phyloP scores from a whole-genome alignment of 2,329 filamentous ascomycete genomes.

The Xylaria sp. region DNA sequence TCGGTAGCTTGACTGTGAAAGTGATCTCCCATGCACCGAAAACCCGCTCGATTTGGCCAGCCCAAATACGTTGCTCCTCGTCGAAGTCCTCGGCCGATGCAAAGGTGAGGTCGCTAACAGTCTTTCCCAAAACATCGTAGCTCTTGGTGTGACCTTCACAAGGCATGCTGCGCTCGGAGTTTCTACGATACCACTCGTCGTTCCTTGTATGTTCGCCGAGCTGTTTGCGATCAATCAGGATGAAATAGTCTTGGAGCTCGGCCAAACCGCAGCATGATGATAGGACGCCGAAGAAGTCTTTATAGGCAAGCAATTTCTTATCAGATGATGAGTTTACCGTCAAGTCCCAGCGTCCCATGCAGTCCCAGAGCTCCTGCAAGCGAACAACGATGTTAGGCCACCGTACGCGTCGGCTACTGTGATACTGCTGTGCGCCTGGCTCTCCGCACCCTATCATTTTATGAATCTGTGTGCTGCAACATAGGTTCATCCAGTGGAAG shows the following conservation, averaged over 20 bases:
- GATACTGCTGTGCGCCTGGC: neutral
- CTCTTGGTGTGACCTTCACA: neutral
- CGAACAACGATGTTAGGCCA: constrained; percentile 18
- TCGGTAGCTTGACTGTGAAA: neutral
- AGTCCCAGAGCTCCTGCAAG: neutral
- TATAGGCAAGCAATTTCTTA: neutral
- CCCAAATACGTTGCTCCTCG: neutral
- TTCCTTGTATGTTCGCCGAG: neutral
- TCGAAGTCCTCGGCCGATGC: constrained; percentile 5
- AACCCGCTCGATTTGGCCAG: neutral
- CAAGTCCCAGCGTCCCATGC: neutral
- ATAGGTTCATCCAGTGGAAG: neutral
- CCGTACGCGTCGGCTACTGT: neutral
- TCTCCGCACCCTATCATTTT: neutral
- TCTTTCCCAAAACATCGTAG: constrained; percentile 7
- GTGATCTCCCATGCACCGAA: neutral
- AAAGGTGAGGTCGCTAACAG: neutral
- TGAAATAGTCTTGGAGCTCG: constrained; percentile 18
- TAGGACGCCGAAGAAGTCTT: constrained; percentile 8
- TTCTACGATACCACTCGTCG: neutral
- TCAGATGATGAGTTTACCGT: neutral
- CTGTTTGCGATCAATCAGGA: constrained; percentile 9
- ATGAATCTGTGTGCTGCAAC: too few relatives aligned
- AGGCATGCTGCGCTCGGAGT: neutral
- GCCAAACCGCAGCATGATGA: neutral